Conservation (phyloP, 441 rosid species). For the Pelargonium australe region DNA sequence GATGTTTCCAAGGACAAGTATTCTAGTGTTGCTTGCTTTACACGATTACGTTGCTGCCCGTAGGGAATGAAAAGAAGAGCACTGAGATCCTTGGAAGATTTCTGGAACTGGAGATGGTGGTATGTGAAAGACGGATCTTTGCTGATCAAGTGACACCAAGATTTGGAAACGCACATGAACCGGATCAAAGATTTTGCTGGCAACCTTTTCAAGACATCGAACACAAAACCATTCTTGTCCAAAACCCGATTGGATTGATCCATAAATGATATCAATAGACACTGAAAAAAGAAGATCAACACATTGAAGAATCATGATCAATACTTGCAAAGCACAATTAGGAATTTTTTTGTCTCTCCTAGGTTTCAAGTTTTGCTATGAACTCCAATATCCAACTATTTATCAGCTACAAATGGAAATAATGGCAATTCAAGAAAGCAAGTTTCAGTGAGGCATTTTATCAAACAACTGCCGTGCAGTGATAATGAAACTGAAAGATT, state of each 20-base stretch:
- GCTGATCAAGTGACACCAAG: conserved; percentile 3
- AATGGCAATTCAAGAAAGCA: background rate
- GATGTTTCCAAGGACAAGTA: background rate
- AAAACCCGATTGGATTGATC: background rate
- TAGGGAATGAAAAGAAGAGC: conserved; percentile 1
- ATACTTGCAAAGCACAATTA: background rate
- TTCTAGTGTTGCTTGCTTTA: background rate
- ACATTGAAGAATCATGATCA: background rate
- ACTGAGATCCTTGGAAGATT: background rate
- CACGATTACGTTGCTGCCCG: background rate
- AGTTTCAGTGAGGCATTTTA: no score
- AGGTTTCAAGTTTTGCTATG: no score
- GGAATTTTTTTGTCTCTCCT: background rate
- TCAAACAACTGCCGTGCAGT: background rate
- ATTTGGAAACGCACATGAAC: conserved; percentile 2
- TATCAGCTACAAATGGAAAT: background rate
- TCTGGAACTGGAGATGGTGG: background rate
- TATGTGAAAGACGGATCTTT: background rate
- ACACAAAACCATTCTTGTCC: background rate
- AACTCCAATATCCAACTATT: background rate
- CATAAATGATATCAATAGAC: background rate
- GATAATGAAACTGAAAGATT: no score
- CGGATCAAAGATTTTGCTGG: background rate
- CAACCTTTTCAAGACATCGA: background rate
- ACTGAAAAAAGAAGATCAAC: background rate